Percentiles rank a stretch among this genome's conserved stretches.
Evolutionary conservation across 2,329 filamentous ascomycete genomes (phyloP).

Genomic region (Knufia fluminis): DNA sequence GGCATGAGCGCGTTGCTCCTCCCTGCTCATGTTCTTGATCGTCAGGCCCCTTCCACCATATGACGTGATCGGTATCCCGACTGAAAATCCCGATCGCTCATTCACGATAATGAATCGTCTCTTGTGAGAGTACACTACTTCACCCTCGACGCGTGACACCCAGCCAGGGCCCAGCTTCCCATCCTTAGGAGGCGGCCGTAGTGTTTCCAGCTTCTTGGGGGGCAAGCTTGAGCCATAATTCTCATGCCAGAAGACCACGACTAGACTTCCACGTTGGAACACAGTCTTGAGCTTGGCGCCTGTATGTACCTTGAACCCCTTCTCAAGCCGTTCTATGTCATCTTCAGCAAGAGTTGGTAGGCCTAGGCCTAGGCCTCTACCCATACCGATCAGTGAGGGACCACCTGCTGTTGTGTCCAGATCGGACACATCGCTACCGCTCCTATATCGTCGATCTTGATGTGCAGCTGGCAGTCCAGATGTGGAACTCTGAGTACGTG

Average conservation of each 20-base stretch:
- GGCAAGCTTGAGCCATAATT: no score
- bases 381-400: no score
- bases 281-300: neutral
- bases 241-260: conserved; percentile 3
- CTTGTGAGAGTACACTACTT: neutral
- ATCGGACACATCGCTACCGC: no score
- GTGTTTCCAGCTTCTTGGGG: neutral
- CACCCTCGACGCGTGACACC: neutral
- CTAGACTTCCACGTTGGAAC: neutral
- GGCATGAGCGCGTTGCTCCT: conserved; percentile 8
- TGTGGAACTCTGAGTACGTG: no score
- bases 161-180: neutral
- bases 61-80: neutral
- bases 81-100: neutral
- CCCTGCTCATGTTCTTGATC: conserved; percentile 1
- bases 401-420: no score
- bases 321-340: neutral
- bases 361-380: no score
- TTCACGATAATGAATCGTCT: neutral
- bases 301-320: neutral
- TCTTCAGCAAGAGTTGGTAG: no score
- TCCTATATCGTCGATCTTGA: no score
- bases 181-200: neutral
- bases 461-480: no score
- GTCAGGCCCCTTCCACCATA: neutral